Base-by-base conservation (phyloP, 2,329 filamentous ascomycete species). In the Pseudovirgaria hyperparasitica region DNA sequence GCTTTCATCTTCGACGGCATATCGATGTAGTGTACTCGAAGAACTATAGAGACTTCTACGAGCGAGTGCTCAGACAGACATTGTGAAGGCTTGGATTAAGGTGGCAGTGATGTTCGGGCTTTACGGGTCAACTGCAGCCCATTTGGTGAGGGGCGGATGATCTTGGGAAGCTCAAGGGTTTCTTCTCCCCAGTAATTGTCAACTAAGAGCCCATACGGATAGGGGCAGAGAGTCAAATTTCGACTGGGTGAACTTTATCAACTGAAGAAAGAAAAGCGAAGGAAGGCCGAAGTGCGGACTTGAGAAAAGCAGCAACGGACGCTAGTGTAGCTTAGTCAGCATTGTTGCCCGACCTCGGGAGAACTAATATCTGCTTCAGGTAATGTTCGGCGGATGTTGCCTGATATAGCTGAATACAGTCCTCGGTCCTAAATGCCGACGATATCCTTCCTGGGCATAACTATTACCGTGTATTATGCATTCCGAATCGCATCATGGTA, bases 21-120 rank as follows among this genome's bases (percentile, higher is more conserved):
- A 20, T 61, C 64, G 46, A 84, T 85, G 9, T 86, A 67, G 40
- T 72, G 70, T 32, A 77, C 58, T 67, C 58, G 31, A 84, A 62
- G 47, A 85, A 79, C 6, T 58, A 67, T 29, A 82, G 82, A 0
- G 69, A 63, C 27, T 42, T 28, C 22, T 27, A 38, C 4, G 34
- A 22, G 8, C 19, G 19, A 9, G 18, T 21, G 14, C 19, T 20
- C 23, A n/a, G 20, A 21, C 12, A 22, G 17, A n/a, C 21, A 18
- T 10, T 12, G 25, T 17, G n/a, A 22, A 13, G 22, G 20, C 23
- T n/a, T 28, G 16, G 16, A 12, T 22, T 13, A 27, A 8, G 15
- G 19, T 5, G 12, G 14, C 23, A 31, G 20, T 23, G 26, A 38
- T 42, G 46, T 52, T 30, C 50, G 47, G 42, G 39, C 43, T 45